Conservation (phyloP, 2,329 filamentous ascomycete species). For the Colletotrichum sp. region DNA sequence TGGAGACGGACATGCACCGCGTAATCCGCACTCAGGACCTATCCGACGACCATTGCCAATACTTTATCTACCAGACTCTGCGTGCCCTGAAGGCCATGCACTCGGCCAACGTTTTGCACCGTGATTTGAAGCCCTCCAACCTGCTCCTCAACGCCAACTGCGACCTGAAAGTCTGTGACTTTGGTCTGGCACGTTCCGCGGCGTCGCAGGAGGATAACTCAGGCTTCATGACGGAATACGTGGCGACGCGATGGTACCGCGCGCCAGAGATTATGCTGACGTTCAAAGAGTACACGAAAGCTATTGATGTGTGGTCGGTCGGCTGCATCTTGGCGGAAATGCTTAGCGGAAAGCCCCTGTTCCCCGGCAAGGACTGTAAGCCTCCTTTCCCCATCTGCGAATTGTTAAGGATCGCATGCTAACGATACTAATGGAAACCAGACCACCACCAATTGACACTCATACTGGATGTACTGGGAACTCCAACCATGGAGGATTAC, state of each 20-base stretch:
- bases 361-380: constrained; percentile 98
- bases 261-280: constrained; percentile 99
- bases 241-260: constrained; percentile 98
- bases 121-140: constrained; percentile 97
- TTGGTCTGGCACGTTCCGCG: constrained; percentile 92
- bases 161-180: constrained; percentile 98
- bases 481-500: constrained; percentile 99
- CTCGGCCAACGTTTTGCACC: constrained; percentile 96
- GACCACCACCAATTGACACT: constrained; percentile 98
- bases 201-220: constrained; percentile 99
- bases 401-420: not conserved
- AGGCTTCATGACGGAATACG: constrained; percentile 99
- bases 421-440: constrained; percentile 40
- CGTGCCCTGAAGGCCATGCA: constrained; percentile 99
- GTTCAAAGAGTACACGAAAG: constrained; percentile 99
- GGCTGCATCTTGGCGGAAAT: constrained; percentile 98
- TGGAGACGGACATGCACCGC: constrained; percentile 99
- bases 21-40: constrained; percentile 98
- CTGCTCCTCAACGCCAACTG: constrained; percentile 97
- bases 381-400: not conserved
- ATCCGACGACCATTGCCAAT: constrained; percentile 99
- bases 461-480: constrained; percentile 96
- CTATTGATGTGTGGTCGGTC: constrained; percentile 99
- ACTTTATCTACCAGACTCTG: constrained; percentile 99
- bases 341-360: constrained; percentile 96